These are phyloP conservation scores for Calamus simplicifolius DNA, from an alignment of 176 grass and related monocot species.

Conservation along the genomic window DNA sequence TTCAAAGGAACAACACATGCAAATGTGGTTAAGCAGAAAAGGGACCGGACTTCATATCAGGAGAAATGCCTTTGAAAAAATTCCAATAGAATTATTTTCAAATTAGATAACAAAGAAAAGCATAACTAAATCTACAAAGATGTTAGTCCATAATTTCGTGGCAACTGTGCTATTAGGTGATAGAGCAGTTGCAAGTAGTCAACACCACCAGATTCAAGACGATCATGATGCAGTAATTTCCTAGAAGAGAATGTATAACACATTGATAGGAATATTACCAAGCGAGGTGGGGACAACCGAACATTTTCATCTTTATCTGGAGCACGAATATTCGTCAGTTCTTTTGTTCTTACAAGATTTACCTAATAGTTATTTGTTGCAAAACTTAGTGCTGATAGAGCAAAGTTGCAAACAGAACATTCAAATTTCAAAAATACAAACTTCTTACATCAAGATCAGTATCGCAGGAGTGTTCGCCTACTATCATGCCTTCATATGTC, in stretches of 20 bases:
- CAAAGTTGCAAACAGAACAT: constrained; percentile 7
- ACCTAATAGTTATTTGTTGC: constrained; percentile 30
- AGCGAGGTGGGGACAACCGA: constrained; percentile 69
- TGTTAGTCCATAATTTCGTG: no score
- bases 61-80: no score
- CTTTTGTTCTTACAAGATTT: constrained; percentile 95
- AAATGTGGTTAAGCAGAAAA: no score
- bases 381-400: constrained; percentile 8
- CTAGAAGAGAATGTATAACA: background rate
- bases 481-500: constrained; percentile 95
- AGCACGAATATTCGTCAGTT: constrained; percentile 87
- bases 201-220: no score
- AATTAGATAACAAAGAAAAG: no score
- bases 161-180: no score
- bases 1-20: no score
- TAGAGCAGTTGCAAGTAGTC: no score
- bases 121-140: no score
- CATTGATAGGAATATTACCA: constrained; percentile 40
- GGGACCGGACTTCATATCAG: no score
- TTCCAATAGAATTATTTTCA: no score
- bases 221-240: no score
- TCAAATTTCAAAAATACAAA: constrained; percentile 6
- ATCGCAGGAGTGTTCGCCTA: constrained; percentile 94
- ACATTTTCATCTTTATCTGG: constrained; percentile 97
- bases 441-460: constrained; percentile 89